Conservation (phyloP, 768 basidiomycete species). For the Lentinula edodes region DNA sequence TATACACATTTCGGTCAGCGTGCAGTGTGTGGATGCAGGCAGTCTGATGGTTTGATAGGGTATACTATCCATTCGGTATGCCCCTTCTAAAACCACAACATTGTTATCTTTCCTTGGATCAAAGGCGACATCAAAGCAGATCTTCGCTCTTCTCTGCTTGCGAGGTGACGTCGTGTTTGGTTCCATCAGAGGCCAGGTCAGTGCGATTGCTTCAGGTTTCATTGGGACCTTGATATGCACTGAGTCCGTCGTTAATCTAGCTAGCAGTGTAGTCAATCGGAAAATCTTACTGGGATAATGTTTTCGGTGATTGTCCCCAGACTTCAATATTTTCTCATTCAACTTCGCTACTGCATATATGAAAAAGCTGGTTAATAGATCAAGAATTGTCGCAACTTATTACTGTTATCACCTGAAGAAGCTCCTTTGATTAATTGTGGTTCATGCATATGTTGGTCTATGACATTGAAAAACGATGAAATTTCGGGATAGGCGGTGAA, state of each 20-base stretch:
- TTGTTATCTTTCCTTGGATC: neutral
- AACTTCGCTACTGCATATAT: too few relatives aligned
- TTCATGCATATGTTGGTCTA: too few relatives aligned
- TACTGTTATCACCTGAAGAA: too few relatives aligned
- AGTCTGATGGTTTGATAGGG: neutral
- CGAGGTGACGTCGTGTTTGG: neutral
- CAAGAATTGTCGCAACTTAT: too few relatives aligned
- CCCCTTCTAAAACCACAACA: neutral
- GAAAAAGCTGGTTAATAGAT: too few relatives aligned
- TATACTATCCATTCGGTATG: neutral
- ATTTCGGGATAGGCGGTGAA: too few relatives aligned
- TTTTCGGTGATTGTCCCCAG: too few relatives aligned
- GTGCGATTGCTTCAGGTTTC: neutral
- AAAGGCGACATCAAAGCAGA: neutral
- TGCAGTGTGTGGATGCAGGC: neutral
- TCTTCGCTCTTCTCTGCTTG: neutral
- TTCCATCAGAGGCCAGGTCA: constrained; percentile 1
- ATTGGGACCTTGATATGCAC: neutral
- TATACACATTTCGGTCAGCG: neutral
- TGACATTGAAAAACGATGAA: too few relatives aligned
- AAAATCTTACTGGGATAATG: too few relatives aligned
- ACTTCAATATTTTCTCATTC: too few relatives aligned
- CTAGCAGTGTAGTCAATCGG: neutral
- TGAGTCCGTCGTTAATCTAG: neutral
- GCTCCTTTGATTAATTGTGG: too few relatives aligned